Percentiles rank a stretch among this genome's conserved stretches.
Conservation (phyloP, 352 stramenopile genomes). For the Globisporangium alternatum region DNA sequence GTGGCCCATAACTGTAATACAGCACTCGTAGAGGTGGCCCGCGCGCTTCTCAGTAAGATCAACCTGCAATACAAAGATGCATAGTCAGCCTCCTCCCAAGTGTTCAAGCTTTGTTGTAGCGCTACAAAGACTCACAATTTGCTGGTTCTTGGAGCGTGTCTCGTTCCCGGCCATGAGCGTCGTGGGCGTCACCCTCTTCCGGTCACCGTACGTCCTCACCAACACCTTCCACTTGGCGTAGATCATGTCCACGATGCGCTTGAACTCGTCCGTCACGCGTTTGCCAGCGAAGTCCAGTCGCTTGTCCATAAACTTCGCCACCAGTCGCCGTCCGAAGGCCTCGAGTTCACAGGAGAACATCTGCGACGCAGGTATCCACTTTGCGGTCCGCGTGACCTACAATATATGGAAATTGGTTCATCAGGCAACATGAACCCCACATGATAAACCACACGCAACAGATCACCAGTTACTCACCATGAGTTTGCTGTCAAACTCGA, state of each 20-base stretch:
- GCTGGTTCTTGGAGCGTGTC: conserved; percentile 39
- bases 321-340: conserved; percentile 32
- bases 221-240: conserved; percentile 48
- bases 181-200: conserved; percentile 39
- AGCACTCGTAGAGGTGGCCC: conserved; percentile 43
- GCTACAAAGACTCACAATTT: conserved; percentile 14
- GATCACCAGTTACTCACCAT: conserved; percentile 14
- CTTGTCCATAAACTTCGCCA: conserved; percentile 26
- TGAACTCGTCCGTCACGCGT: conserved; percentile 29
- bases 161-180: conserved; percentile 72
- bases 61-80: conserved; percentile 11
- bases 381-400: conserved; percentile 12
- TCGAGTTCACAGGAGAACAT: conserved; percentile 30
- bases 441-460: neutral
- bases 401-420: no score
- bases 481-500: conserved; percentile 25
- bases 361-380: neutral
- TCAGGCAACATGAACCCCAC: no score
- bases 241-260: conserved; percentile 35
- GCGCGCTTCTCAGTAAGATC: conserved; percentile 16
- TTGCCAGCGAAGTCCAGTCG: conserved; percentile 34
- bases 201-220: conserved; percentile 42
- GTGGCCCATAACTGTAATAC: conserved; percentile 40
- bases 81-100: neutral
- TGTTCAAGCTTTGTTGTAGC: neutral